phyloP scores from a whole-genome alignment of 2,329 filamentous ascomycete species.

The Penicillium sp. region DNA sequence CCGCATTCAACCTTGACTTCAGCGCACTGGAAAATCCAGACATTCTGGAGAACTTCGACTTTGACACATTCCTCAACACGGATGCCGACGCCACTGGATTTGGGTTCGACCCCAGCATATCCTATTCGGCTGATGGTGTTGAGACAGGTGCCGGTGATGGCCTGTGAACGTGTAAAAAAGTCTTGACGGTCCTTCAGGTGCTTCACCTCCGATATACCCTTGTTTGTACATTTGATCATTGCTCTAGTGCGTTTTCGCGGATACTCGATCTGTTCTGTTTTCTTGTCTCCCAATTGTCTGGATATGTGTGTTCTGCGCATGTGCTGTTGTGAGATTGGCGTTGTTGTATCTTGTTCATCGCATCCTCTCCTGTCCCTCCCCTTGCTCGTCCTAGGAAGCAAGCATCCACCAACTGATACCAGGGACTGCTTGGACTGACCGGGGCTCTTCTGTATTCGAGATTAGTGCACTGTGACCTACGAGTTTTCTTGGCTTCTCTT shows the following conservation, averaged over 20 bases:
- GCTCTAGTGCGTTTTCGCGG: conserved; percentile 25
- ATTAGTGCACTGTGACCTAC: conserved; percentile 32
- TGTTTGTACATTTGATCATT: conserved; percentile 39
- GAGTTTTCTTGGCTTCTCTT: conserved; percentile 26
- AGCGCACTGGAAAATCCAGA: conserved; percentile 47
- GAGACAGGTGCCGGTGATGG: conserved; percentile 42
- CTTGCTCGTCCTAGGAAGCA: conserved; percentile 13
- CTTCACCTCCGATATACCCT: conserved; percentile 39
- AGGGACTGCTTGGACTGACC: conserved; percentile 15
- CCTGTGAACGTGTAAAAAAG: conserved; percentile 37
- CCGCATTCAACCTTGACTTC: conserved; percentile 44
- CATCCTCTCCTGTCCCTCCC: conserved; percentile 17
- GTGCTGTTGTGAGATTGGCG: conserved; percentile 32
- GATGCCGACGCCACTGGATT: conserved; percentile 46
- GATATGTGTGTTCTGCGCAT: conserved; percentile 28
- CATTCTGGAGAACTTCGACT: conserved; percentile 59
- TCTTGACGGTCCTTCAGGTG: conserved; percentile 34
- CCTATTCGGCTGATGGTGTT: conserved; percentile 42
- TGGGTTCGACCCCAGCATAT: conserved; percentile 43
- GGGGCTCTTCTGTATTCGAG: conserved; percentile 23
- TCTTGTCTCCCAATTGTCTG: conserved; percentile 29
- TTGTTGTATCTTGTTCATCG: conserved; percentile 36
- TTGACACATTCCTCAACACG: conserved; percentile 64
- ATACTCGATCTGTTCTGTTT: conserved; percentile 19
- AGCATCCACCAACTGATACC: conserved; percentile 14